These are phyloP conservation scores for Inga oerstediana DNA, from an alignment of 306 rosid genomes.

Conservation along the genomic window DNA sequence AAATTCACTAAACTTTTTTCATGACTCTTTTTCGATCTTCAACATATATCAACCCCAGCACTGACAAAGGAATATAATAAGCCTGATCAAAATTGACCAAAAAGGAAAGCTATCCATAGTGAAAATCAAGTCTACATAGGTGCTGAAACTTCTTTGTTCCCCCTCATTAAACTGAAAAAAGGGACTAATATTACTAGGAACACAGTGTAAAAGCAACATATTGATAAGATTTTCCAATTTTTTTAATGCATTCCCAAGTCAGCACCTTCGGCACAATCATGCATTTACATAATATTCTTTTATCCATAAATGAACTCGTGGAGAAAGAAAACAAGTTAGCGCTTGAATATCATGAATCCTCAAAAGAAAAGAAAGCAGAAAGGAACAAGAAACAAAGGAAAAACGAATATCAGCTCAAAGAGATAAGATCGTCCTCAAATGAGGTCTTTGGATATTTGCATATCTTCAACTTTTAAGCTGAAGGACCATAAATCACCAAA, in stretches of 20 bases:
- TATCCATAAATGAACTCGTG: not conserved
- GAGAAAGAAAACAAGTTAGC: not conserved
- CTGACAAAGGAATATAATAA: not conserved
- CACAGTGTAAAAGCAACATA: not conserved
- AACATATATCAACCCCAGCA: not conserved
- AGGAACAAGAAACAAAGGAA: not conserved
- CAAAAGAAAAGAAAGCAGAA: not conserved
- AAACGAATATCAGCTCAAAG: not conserved
- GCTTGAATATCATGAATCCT: not conserved
- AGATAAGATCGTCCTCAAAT: not conserved
- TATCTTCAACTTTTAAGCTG: not conserved
- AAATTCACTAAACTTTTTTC: not conserved
- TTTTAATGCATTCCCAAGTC: not conserved
- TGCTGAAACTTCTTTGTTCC: not conserved
- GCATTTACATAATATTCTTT: not conserved
- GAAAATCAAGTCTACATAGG: not conserved
- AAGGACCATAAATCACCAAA: slow-evolving; percentile 1
- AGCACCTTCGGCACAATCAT: not conserved
- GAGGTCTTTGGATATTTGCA: not conserved
- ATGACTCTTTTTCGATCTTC: not conserved
- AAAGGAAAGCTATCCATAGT: not conserved
- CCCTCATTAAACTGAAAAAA: not conserved
- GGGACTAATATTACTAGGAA: not conserved
- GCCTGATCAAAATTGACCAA: not conserved
- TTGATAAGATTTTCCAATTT: not conserved